phyloP scores from a whole-genome alignment of 129 eudicot genomes.

The Centella asiatica region DNA sequence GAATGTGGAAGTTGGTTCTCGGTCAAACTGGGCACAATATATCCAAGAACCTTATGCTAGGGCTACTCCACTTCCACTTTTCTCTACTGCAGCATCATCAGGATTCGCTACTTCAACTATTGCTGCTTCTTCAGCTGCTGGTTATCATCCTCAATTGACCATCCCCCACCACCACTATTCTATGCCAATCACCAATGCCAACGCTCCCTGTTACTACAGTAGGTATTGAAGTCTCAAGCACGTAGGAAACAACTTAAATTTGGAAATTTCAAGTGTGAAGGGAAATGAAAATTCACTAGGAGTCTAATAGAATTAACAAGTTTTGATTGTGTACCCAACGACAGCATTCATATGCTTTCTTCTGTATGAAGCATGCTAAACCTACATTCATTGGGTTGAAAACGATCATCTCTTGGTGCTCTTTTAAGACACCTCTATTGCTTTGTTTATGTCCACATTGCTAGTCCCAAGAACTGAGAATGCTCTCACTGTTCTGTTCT shows the following conservation, averaged over 20 bases:
- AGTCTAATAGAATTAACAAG: background rate
- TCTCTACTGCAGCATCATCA: constrained; percentile 92
- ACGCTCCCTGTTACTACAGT: constrained; percentile 15
- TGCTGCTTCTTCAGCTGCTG: constrained; percentile 47
- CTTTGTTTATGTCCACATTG: background rate
- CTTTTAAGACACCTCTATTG: no score
- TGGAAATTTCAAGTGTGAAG: background rate
- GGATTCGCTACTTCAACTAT: constrained; percentile 54
- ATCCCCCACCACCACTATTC: constrained; percentile 19
- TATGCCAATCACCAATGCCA: constrained; percentile 12
- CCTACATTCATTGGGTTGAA: background rate
- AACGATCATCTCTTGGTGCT: no score
- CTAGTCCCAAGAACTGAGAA: background rate
- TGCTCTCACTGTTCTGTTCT: background rate
- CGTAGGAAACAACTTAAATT: background rate
- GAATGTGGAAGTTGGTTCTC: constrained; percentile 23
- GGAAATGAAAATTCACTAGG: constrained; percentile 1
- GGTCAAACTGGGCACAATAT: constrained; percentile 35
- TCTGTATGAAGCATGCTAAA: background rate
- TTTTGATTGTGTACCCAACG: background rate
- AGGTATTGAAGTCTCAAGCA: constrained; percentile 26
- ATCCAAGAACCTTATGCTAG: constrained; percentile 28
- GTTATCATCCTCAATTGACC: constrained; percentile 21
- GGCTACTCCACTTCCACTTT: constrained; percentile 31
- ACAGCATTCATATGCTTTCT: background rate